Base-by-base conservation (phyloP, 2,329 filamentous ascomycete species). In the Dactylellina haptotyla region DNA sequence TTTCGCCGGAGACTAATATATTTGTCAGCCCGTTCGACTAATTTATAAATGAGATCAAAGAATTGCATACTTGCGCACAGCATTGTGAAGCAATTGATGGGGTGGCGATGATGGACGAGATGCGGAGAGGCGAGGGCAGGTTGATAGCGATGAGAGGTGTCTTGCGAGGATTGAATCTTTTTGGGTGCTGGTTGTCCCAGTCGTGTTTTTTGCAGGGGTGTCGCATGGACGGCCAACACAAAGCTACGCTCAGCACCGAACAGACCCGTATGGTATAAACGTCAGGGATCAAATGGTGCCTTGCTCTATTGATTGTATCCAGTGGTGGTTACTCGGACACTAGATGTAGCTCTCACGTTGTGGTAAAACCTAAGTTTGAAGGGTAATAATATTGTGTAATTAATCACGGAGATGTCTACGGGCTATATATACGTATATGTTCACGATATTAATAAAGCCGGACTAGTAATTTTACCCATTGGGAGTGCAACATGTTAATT, bases 1-100 rank as follows among this genome's bases (percentile, higher is more conserved):
- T 89, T 87, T 97, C 94, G 83, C 95, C 95, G 75, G 95, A 99
- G 82, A 99, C 94, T 96, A 79, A 18, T 20, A 18, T 2, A 41
- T 14, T 14, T 45, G 41, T 73, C 30, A 73, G 54, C 25, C 9
- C n/a, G 32, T 25, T 12, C 16, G 26, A 25, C 8, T 1, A 34
- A 12, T 16, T 2, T 2, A 48, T 32, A 43, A 2, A 23, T n/a
- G 6, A 23, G 1, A 5, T n/a, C 32, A 4, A 12, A 23, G 34
- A 10, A 25, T 43, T 23, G 9, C 69, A 14, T 73, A 73, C 69
- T 73, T 73, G 69, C 69, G 69, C 69, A 73, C 54, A 73, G 41
- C 69, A 73, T 73, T 43, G 56, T 32, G 46, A 54, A 41, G 51
- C 69, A 73, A 73, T 73, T 59, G 61, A 30, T 57, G 26, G 39